Conservation (phyloP, 805 yeast species). For the Maudiozyma pseudohumilis region DNA sequence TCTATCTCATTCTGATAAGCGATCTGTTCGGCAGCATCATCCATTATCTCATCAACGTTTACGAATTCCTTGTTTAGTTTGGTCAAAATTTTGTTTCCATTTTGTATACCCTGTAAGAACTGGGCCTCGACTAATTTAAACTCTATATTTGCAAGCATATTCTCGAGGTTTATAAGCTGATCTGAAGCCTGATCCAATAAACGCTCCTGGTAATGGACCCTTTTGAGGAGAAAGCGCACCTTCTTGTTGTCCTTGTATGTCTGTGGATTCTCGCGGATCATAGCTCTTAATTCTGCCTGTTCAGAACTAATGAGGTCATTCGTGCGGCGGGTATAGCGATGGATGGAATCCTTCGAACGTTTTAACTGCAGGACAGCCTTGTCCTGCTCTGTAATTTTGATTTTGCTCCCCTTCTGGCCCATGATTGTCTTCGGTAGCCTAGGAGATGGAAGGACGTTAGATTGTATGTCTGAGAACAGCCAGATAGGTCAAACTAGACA, state of each 20-base stretch:
- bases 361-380: conserved; percentile 79
- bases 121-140: conserved; percentile 84
- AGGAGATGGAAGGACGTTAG: no score
- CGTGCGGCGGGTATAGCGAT: conserved; percentile 52
- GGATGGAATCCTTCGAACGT: conserved; percentile 75
- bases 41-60: conserved; percentile 72
- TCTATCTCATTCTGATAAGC: conserved; percentile 68
- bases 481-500: no score
- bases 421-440: no score
- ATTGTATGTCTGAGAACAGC: no score
- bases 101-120: conserved; percentile 66
- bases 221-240: conserved; percentile 47
- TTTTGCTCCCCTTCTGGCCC: conserved; percentile 36
- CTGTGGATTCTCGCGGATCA: conserved; percentile 26
- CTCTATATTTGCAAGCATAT: conserved; percentile 70
- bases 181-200: conserved; percentile 60
- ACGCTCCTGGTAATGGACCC: conserved; percentile 73
- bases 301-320: conserved; percentile 51
- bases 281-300: conserved; percentile 27
- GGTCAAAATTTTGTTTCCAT: conserved; percentile 70
- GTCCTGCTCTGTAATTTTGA: conserved; percentile 73
- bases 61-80: conserved; percentile 71
- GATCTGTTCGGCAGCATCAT: conserved; percentile 73
- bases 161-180: conserved; percentile 73
- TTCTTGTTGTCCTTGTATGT: conserved; percentile 54